Evolutionary conservation across 305 asterid genomes (phyloP).

Genomic region (Fraxinus baroniana): DNA sequence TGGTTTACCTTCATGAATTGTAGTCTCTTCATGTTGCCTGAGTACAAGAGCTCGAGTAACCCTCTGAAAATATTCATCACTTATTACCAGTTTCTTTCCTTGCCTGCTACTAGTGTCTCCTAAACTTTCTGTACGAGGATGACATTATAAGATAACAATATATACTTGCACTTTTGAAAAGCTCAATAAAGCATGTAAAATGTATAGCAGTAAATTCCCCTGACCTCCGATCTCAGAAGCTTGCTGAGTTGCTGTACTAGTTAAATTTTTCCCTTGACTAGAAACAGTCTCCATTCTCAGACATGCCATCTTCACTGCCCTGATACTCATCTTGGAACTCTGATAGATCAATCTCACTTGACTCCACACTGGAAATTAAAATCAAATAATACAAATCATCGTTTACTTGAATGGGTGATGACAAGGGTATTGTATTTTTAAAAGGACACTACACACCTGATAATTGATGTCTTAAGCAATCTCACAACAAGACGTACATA

Average conservation of each 20-base stretch:
- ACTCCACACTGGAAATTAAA: slow-evolving; percentile 74
- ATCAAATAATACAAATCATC: slow-evolving; percentile 9
- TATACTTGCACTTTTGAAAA: slow-evolving; percentile 3
- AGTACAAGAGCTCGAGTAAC: slow-evolving; percentile 56
- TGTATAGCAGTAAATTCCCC: slow-evolving; percentile 4
- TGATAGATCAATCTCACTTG: slow-evolving; percentile 86
- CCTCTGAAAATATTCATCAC: slow-evolving; percentile 78
- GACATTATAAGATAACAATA: background rate
- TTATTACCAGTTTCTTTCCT: slow-evolving; percentile 72
- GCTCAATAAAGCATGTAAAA: background rate
- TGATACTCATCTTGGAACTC: slow-evolving; percentile 78
- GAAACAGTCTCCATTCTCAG: slow-evolving; percentile 37
- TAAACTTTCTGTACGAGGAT: slow-evolving; percentile 36
- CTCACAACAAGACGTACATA: slow-evolving; percentile 73
- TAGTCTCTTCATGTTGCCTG: slow-evolving; percentile 52
- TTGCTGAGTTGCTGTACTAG: slow-evolving; percentile 44
- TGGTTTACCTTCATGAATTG: slow-evolving; percentile 34
- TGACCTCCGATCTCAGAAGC: slow-evolving; percentile 38
- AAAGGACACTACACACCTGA: slow-evolving; percentile 55
- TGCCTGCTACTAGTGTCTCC: slow-evolving; percentile 40
- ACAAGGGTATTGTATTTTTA: slow-evolving; percentile 3
- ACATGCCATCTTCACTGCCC: slow-evolving; percentile 37
- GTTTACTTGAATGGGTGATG: slow-evolving; percentile 2
- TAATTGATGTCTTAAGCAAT: slow-evolving; percentile 81
- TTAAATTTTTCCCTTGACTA: slow-evolving; percentile 32